Conservation (phyloP, 176 grass and related monocot genomes). For the Poa annua region DNA sequence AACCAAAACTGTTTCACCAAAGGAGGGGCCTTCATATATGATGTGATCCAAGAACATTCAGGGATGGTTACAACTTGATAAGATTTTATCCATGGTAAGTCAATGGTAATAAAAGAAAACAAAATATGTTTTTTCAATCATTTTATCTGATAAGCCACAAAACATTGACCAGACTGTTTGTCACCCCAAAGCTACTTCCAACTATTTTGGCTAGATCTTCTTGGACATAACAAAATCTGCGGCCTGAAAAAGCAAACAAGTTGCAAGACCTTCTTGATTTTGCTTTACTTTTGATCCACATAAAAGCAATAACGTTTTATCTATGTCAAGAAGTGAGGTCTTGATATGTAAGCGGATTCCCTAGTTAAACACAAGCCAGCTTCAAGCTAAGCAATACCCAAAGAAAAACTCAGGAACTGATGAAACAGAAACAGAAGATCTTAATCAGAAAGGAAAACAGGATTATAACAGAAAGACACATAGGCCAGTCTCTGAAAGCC, state of each 20-base stretch:
- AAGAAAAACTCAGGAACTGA: conserved; percentile 26
- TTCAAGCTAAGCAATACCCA: conserved; percentile 18
- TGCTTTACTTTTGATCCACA: neutral
- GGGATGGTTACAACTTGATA: neutral
- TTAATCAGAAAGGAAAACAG: neutral
- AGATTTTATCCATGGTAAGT: neutral
- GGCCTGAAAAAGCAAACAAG: neutral
- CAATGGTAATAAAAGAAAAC: neutral
- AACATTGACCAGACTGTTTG: conserved; percentile 12
- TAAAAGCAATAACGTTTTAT: neutral
- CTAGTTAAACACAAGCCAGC: conserved; percentile 22
- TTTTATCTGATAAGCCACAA: conserved; percentile 13
- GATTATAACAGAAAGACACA: conserved; percentile 15
- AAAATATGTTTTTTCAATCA: neutral
- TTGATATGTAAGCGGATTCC: conserved; percentile 18
- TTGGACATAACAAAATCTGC: neutral
- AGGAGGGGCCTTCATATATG: neutral
- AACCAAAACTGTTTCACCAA: neutral
- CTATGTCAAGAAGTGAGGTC: conserved; percentile 22
- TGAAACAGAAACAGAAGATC: conserved; percentile 11
- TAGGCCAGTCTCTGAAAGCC: conserved; percentile 8
- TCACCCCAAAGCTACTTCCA: conserved; percentile 31
- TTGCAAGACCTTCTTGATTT: neutral
- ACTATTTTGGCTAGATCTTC: conserved; percentile 5
- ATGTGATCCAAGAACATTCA: conserved; percentile 15